These are phyloP conservation scores for Termitomyces sp. DNA, from an alignment of 768 basidiomycete species.

Conservation along the genomic window DNA sequence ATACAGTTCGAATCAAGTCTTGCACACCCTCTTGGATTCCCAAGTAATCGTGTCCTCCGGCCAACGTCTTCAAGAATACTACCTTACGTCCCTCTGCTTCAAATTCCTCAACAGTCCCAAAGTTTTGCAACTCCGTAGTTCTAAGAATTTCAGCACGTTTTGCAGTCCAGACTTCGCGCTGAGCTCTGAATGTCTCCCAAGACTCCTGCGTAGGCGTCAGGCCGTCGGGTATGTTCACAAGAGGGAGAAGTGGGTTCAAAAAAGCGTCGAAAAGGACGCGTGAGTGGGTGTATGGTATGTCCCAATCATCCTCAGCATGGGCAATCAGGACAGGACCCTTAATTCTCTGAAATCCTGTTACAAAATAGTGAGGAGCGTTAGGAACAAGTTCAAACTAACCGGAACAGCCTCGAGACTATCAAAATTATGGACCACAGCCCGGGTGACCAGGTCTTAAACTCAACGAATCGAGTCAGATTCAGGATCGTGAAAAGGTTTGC, in stretches of 20 bases:
- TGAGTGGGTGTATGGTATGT: constrained; percentile 78
- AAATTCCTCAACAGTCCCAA: constrained; percentile 63
- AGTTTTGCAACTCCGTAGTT: constrained; percentile 45
- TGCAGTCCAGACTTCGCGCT: constrained; percentile 37
- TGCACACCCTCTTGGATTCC: constrained; percentile 72
- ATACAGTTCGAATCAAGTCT: constrained; percentile 51
- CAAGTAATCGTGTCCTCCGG: constrained; percentile 62
- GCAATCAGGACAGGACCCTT: constrained; percentile 69
- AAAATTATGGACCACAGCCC: constrained; percentile 48
- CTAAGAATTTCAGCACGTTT: constrained; percentile 45
- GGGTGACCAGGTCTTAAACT: constrained; percentile 33
- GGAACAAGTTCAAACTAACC: constrained; percentile 37
- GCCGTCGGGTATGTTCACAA: constrained; percentile 29
- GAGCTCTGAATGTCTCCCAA: constrained; percentile 42
- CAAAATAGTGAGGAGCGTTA: not conserved
- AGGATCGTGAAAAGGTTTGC: constrained; percentile 21
- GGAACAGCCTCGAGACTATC: constrained; percentile 61
- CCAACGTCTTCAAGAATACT: constrained; percentile 57
- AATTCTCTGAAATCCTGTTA: constrained; percentile 46
- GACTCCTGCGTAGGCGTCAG: constrained; percentile 31
- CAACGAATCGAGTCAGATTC: not conserved
- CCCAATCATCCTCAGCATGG: constrained; percentile 77
- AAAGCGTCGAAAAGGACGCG: constrained; percentile 70
- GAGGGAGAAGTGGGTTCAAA: constrained; percentile 62
- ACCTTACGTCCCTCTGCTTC: constrained; percentile 44